Evolutionary conservation across 2,329 filamentous ascomycete species (phyloP), one percentile per base, ranked within the genome.

Genomic region (Salinomyces thailandicus): DNA sequence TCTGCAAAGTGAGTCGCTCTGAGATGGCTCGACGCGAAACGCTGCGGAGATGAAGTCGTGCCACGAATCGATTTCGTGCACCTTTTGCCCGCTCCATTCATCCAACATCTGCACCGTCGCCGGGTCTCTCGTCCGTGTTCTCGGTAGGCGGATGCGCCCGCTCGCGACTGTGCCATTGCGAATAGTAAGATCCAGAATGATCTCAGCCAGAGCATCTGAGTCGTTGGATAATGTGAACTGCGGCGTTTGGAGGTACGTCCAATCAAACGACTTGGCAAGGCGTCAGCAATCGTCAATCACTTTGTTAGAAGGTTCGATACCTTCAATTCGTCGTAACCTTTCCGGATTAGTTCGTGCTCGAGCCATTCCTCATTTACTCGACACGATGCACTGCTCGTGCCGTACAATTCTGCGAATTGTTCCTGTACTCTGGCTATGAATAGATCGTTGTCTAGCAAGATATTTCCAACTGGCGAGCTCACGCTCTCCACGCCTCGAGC

Each of bases 401-500:
- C 67, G 57, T 94, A 87, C 67, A 89, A 74, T 12, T 49, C 48
- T 5, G 60, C 61, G 58, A 94, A 95, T 55, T 71, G 60, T 29
- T 64, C 62, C 38, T 70, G 68, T 22, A 75, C 66, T 1, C 53
- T 53, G 14, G 49, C 37, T 33, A 65, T 61, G 29, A 71, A 71
- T 22, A 60, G 52, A 12, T 57, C 50, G 24, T 69, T 61, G 11
- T 56, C 63, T 1, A 85, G 58, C 3, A 75, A 73, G 1, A 93
- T 77, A 61, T 96, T 98, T 5, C 75, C 71, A 8, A 96, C 80
- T 0, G 78, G 76, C 32, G 85, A 93, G 43, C 84, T 79, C 29
- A 96, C 86, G 56, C 89, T 96, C 50, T 91, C 85, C 1, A 95
- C 87, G 0, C 91, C 91, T 42, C 81, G 79, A 0, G 85, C 84